Percentiles rank a stretch among this genome's conserved stretches.
These are phyloP conservation scores for Raphanus sativus DNA, from an alignment of 345 rosid species.

Conservation along the genomic window DNA sequence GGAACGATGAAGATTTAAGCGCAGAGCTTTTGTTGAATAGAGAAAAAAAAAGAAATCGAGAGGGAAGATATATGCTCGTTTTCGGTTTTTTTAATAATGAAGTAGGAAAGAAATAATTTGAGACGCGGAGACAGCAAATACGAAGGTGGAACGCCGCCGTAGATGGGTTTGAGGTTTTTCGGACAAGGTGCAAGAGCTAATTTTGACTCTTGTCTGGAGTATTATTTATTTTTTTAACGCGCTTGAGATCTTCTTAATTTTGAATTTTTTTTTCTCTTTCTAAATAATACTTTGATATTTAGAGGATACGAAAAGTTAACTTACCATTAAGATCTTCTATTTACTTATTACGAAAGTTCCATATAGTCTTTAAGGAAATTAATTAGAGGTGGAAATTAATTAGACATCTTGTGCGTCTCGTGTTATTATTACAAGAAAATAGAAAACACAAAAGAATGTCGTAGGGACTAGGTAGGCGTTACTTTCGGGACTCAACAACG, in stretches of 20 bases:
- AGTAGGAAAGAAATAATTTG: not conserved
- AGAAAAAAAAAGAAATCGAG: not conserved
- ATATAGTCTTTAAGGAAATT: not conserved
- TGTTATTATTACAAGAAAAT: not conserved
- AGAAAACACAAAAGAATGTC: not conserved
- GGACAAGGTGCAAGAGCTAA: constrained; percentile 27
- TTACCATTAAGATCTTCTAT: not conserved
- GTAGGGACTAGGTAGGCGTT: not conserved
- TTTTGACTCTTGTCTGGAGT: not conserved
- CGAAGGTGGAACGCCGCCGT: constrained; percentile 25
- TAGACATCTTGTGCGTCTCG: not conserved
- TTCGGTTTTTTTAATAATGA: not conserved
- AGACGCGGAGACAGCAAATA: constrained; percentile 25
- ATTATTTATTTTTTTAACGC: not conserved
- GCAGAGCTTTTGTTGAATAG: not conserved
- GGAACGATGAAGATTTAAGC: not conserved
- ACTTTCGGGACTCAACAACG: constrained; percentile 11
- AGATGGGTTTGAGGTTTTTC: constrained; percentile 27
- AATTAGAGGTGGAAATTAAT: not conserved
- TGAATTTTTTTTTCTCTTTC: not conserved
- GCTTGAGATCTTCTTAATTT: not conserved
- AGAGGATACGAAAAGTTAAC: not conserved
- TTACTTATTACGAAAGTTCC: not conserved
- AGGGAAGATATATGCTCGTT: constrained; percentile 9
- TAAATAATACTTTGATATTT: not conserved